Conservation (phyloP, 2,329 filamentous ascomycete genomes). For the Calonectria henricotiae region DNA sequence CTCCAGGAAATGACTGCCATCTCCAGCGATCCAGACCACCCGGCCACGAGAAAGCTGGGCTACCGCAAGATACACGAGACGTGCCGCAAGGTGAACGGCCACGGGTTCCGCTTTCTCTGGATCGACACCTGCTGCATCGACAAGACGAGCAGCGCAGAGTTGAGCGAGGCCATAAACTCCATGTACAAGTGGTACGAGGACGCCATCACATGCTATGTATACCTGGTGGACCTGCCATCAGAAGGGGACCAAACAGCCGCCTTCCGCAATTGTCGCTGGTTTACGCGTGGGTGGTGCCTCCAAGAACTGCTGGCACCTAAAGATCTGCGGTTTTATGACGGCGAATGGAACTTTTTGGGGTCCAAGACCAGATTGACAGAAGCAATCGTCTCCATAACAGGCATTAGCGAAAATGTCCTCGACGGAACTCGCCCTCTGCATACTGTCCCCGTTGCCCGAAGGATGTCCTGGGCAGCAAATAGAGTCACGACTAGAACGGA, state of each 20-base stretch:
- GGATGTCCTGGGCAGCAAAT: slow-evolving; percentile 9
- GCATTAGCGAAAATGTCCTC: not conserved
- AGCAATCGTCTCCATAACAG: not conserved
- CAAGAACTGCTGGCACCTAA: slow-evolving; percentile 17
- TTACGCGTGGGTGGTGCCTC: slow-evolving; percentile 10
- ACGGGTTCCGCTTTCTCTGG: slow-evolving; percentile 3
- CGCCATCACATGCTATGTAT: slow-evolving; percentile 7
- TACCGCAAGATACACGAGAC: slow-evolving; percentile 16
- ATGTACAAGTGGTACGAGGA: slow-evolving; percentile 20
- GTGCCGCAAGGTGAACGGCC: slow-evolving; percentile 9
- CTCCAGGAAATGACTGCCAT: slow-evolving; percentile 5
- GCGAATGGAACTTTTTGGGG: slow-evolving; percentile 8
- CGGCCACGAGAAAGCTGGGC: slow-evolving; percentile 4
- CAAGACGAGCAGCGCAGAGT: slow-evolving; percentile 6
- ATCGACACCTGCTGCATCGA: slow-evolving; percentile 22
- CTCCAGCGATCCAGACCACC: not conserved
- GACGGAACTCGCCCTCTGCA: slow-evolving; percentile 6
- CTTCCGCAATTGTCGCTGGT: slow-evolving; percentile 3
- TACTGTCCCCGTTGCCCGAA: not conserved
- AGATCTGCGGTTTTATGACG: slow-evolving; percentile 9
- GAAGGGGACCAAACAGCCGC: not conserved
- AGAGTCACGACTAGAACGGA: slow-evolving; percentile 1
- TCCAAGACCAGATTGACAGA: slow-evolving; percentile 7
- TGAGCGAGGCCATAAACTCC: slow-evolving; percentile 15
- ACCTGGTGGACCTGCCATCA: not conserved